Conservation (phyloP, 2,329 filamentous ascomycete genomes). For the Elsinoe arachidis region DNA sequence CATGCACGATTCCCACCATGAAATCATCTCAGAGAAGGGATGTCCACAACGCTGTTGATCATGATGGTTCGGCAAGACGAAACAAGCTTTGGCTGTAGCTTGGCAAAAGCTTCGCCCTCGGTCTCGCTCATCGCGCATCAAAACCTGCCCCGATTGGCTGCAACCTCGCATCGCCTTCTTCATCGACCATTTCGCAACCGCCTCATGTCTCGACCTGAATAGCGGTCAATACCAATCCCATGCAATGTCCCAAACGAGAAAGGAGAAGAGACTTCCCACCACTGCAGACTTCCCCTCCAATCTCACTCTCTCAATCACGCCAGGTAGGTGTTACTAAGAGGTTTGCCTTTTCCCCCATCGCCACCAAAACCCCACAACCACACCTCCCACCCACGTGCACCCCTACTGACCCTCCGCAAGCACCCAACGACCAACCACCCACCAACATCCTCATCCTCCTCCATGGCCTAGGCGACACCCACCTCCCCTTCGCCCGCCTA, state of each 20-base stretch:
- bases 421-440: conserved; percentile 46
- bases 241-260: neutral
- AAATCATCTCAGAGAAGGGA: too few species aligned
- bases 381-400: conserved; percentile 14
- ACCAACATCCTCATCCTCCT: conserved; percentile 72
- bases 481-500: conserved; percentile 59
- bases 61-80: neutral
- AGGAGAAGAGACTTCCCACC: conserved; percentile 31
- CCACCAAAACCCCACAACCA: conserved; percentile 12
- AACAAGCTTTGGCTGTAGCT: conserved; percentile 1
- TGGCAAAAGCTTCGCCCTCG: neutral
- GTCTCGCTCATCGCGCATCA: neutral
- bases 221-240: neutral
- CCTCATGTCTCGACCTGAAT: neutral
- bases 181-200: neutral
- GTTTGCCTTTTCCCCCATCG: conserved; percentile 4
- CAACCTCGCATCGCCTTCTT: neutral
- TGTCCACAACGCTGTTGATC: neutral
- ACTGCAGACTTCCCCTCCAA: conserved; percentile 35
- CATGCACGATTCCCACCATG: too few species aligned
- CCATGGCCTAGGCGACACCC: conserved; percentile 74
- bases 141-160: neutral
- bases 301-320: conserved; percentile 34
- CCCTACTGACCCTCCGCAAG: conserved; percentile 20
- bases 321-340: conserved; percentile 32